phyloP scores from a whole-genome alignment of 345 rosid species.

The Citrus hindsii region DNA sequence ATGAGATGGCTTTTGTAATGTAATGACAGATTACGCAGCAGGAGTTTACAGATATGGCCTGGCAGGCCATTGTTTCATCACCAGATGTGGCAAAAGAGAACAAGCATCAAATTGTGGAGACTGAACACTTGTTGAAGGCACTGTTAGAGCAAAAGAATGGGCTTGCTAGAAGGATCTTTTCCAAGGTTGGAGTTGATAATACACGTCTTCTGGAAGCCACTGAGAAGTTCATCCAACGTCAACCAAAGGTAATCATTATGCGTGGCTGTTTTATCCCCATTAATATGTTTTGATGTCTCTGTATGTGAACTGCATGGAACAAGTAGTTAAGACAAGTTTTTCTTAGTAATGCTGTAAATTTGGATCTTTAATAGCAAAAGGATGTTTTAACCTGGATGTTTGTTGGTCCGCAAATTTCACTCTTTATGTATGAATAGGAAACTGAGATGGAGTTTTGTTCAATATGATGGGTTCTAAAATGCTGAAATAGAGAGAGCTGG shows the following conservation, averaged over 20 bases:
- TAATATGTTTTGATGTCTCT: background rate
- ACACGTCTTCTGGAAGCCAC: conserved; percentile 89
- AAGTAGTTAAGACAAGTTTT: background rate
- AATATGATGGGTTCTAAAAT: background rate
- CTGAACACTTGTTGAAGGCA: conserved; percentile 94
- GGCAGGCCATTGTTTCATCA: conserved; percentile 96
- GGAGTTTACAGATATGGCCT: conserved; percentile 98
- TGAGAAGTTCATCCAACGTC: conserved; percentile 84
- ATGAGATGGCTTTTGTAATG: conserved; percentile 7
- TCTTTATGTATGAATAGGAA: background rate
- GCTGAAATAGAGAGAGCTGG: background rate
- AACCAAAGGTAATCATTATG: conserved; percentile 67
- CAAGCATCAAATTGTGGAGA: conserved; percentile 98
- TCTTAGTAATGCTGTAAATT: background rate
- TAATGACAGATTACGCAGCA: conserved; percentile 76
- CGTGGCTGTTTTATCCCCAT: background rate
- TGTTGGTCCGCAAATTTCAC: background rate
- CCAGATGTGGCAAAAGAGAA: conserved; percentile 94
- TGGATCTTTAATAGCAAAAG: background rate
- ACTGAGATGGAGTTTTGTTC: background rate
- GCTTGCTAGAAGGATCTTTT: conserved; percentile 87
- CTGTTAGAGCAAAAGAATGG: conserved; percentile 98
- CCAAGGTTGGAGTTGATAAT: conserved; percentile 82
- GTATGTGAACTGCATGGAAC: background rate
- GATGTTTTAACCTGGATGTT: background rate